A percentile compares a stretch with the other conserved stretches of the same genome.
phyloP scores from a whole-genome alignment of 2,329 filamentous ascomycete species.

The Penicillium hordei region DNA sequence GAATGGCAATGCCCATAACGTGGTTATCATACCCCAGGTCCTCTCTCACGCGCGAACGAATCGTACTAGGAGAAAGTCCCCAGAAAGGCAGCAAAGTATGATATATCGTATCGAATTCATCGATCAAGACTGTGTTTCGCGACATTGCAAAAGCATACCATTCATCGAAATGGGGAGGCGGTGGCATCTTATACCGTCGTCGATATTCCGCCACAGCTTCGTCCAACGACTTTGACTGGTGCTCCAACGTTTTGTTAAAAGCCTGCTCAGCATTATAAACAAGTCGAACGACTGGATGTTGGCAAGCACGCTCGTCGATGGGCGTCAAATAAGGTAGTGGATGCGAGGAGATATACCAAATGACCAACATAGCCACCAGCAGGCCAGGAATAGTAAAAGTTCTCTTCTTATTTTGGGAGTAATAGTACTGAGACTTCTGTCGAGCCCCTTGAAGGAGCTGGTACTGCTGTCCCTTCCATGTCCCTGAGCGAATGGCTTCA shows the following conservation, averaged over 20 bases:
- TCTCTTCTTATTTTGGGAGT: background rate
- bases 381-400: background rate
- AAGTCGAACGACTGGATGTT: constrained; percentile 1
- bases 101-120: constrained; percentile 18
- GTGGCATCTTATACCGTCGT: constrained; percentile 16
- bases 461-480: constrained; percentile 1
- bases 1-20: constrained; percentile 11
- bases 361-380: background rate
- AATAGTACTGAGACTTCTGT: background rate
- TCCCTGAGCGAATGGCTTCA: background rate
- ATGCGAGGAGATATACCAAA: background rate
- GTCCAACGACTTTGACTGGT: constrained; percentile 13
- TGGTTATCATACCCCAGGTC: constrained; percentile 9
- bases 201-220: constrained; percentile 15
- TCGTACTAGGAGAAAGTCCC: constrained; percentile 9
- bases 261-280: background rate
- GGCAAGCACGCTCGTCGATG: background rate
- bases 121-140: constrained; percentile 10
- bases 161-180: constrained; percentile 15
- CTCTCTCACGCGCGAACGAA: constrained; percentile 11
- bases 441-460: constrained; percentile 1
- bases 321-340: background rate
- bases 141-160: constrained; percentile 16
- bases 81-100: constrained; percentile 15
- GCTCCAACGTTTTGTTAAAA: constrained; percentile 4